phyloP scores from a whole-genome alignment of 2,329 filamentous ascomycete species.

The Periconia digitata region DNA sequence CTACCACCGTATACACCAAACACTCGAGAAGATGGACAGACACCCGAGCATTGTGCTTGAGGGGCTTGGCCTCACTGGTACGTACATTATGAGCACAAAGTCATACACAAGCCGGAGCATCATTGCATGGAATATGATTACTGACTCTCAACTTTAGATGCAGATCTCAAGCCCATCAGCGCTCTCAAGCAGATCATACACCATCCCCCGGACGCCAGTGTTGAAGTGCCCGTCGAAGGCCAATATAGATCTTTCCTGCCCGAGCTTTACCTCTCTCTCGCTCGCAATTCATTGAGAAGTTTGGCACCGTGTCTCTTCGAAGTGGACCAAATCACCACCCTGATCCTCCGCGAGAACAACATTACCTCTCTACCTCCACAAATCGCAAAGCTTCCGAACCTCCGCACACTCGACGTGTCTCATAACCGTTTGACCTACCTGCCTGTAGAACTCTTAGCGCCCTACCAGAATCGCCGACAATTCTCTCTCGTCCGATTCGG shows the following conservation, averaged over 20 bases:
- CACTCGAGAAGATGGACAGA: background rate
- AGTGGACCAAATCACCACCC: constrained; percentile 26
- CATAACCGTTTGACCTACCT: constrained; percentile 25
- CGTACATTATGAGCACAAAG: background rate
- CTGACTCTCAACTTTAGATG: too few relatives aligned
- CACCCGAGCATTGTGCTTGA: background rate
- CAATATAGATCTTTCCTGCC: constrained; percentile 36
- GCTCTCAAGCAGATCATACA: constrained; percentile 29
- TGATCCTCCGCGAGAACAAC: constrained; percentile 24
- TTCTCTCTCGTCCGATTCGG: background rate
- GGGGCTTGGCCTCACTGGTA: constrained; percentile 9
- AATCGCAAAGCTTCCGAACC: constrained; percentile 21
- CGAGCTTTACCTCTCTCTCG: constrained; percentile 24
- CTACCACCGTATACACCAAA: background rate
- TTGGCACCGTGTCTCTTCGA: constrained; percentile 28
- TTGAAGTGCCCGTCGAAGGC: constrained; percentile 25
- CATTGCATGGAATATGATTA: too few relatives aligned
- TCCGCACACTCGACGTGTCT: constrained; percentile 24
- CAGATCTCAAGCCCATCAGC: constrained; percentile 26
- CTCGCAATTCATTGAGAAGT: constrained; percentile 20
- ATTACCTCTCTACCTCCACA: constrained; percentile 32
- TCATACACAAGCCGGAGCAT: too few relatives aligned
- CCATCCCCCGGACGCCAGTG: constrained; percentile 22
- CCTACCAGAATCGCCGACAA: background rate
- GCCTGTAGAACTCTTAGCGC: constrained; percentile 27